Conservation (phyloP, 202 grass and related monocot genomes). For the Schoenoplectus tabernaemontani region DNA sequence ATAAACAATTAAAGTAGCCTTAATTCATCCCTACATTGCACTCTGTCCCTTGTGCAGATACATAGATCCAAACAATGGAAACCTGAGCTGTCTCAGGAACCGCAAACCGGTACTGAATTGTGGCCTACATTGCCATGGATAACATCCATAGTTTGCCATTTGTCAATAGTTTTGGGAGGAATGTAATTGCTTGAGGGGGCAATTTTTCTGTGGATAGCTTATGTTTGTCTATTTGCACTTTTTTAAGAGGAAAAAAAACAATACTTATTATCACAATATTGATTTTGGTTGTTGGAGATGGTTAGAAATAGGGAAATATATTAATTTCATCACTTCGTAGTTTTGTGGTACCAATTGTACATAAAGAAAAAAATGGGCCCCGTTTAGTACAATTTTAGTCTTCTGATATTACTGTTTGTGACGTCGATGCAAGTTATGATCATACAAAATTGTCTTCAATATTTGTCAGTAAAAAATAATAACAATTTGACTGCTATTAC, state of each 20-base stretch:
- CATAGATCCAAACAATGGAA: constrained; percentile 24
- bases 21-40: constrained; percentile 19
- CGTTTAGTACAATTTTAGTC: too few species aligned
- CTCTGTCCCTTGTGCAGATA: constrained; percentile 12
- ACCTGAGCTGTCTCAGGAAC: constrained; percentile 10
- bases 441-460: too few species aligned
- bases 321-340: too few species aligned
- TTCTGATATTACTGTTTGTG: too few species aligned
- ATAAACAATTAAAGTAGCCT: constrained; percentile 18
- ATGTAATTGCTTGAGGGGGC: constrained; percentile 14
- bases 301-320: too few species aligned
- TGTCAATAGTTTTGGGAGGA: constrained; percentile 1
- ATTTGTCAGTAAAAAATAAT: too few species aligned
- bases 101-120: background rate
- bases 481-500: too few species aligned
- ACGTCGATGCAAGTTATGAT: too few species aligned
- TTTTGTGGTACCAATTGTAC: too few species aligned
- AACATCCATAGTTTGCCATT: background rate
- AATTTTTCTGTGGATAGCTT: background rate
- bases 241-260: background rate
- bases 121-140: constrained; percentile 11
- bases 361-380: too few species aligned
- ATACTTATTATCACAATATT: background rate
- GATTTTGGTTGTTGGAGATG: background rate
- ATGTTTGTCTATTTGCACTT: background rate